These are phyloP conservation scores for Nannochloropsis gaditana DNA, from an alignment of 108 stramenopile species.

Conservation along the genomic window DNA sequence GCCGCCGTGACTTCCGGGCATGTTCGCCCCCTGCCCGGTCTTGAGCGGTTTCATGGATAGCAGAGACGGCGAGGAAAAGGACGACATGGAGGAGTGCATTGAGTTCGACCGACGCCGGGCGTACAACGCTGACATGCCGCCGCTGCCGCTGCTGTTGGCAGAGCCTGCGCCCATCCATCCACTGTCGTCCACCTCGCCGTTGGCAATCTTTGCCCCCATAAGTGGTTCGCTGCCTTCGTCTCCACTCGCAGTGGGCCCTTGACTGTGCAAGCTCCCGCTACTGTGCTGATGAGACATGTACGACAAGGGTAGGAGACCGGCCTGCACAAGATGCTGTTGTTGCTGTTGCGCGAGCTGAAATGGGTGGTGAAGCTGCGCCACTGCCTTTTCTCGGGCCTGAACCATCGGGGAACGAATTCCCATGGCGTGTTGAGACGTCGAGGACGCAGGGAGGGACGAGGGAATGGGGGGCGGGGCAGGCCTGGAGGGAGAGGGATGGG, in stretches of 20 bases:
- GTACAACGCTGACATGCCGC: constrained; percentile 9
- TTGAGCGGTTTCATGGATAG: no score
- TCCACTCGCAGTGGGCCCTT: background rate
- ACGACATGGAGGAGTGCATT: background rate
- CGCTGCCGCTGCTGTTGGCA: background rate
- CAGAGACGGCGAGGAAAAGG: background rate
- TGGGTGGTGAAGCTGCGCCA: background rate
- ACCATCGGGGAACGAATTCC: constrained; percentile 2
- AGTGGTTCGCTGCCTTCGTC: background rate
- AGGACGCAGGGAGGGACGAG: background rate
- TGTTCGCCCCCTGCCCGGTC: no score
- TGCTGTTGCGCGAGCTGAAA: background rate
- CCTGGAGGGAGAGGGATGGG: no score
- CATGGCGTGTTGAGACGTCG: background rate
- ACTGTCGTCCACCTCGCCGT: background rate
- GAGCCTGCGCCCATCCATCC: no score
- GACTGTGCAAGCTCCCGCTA: background rate
- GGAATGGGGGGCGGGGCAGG: background rate
- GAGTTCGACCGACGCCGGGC: background rate
- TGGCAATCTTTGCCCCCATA: background rate
- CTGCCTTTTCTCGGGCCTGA: constrained; percentile 10
- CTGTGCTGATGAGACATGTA: background rate
- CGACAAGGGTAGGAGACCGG: background rate
- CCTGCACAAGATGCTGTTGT: background rate
- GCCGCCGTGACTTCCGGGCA: no score